Percentiles rank a stretch among this genome's conserved stretches.
phyloP scores from a whole-genome alignment of 768 basidiomycete genomes.

The Boletellus sp. region DNA sequence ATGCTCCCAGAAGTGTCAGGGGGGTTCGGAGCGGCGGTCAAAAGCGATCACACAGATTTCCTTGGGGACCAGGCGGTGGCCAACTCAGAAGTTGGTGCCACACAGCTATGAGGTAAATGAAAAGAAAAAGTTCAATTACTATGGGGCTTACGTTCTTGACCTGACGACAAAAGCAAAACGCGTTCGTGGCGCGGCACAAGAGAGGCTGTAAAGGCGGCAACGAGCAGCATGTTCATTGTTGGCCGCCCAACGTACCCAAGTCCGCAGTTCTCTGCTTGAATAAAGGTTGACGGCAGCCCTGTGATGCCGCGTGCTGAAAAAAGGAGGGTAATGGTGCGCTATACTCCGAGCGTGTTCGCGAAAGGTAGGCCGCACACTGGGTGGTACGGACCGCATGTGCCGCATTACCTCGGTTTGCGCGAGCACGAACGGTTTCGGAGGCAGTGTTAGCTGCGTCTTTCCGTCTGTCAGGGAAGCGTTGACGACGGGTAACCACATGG shows the following conservation, averaged over 20 bases:
- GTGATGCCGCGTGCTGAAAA: not conserved
- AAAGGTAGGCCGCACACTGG: not conserved
- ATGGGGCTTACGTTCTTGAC: constrained; percentile 23
- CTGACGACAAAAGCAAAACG: constrained; percentile 15
- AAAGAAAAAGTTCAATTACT: constrained; percentile 9
- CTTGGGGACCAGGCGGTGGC: constrained; percentile 1
- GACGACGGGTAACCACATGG: not conserved
- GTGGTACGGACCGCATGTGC: no score
- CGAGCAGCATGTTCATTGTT: constrained; percentile 6
- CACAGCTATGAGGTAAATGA: constrained; percentile 11
- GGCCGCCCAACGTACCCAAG: constrained; percentile 23
- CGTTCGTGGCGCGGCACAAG: constrained; percentile 16
- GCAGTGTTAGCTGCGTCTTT: not conserved
- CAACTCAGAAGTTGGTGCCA: not conserved
- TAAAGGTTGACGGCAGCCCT: not conserved
- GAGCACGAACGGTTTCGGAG: not conserved
- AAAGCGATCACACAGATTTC: constrained; percentile 1
- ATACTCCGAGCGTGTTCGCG: not conserved
- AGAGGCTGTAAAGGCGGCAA: constrained; percentile 16
- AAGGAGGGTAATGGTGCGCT: no score
- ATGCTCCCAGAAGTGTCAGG: not conserved
- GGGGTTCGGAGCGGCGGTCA: constrained; percentile 16
- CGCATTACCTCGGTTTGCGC: not conserved
- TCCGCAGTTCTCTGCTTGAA: constrained; percentile 24
- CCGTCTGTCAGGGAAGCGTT: not conserved